Percentiles rank a stretch among this genome's conserved stretches.
phyloP scores from a whole-genome alignment of 768 basidiomycete species.

The Phanerochaete carnosa region DNA sequence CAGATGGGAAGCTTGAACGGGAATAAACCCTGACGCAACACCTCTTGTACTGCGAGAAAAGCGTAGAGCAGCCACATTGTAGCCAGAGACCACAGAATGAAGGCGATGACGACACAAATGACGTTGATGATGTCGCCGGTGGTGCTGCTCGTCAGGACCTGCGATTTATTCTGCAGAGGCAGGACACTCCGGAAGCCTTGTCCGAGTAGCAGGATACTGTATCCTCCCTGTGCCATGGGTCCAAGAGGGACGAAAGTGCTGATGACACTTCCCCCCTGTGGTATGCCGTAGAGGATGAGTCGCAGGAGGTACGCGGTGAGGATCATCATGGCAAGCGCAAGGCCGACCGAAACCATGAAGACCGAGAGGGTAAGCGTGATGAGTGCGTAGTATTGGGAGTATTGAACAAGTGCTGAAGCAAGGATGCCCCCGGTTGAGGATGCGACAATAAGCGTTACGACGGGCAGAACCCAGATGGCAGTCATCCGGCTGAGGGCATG shows the following conservation, averaged over 20 bases:
- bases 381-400: constrained; percentile 47
- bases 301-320: constrained; percentile 62
- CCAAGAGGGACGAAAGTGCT: constrained; percentile 74
- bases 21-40: constrained; percentile 37
- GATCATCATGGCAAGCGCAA: constrained; percentile 62
- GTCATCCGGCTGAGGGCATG: constrained; percentile 58
- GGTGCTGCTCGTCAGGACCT: constrained; percentile 31
- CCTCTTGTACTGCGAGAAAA: constrained; percentile 44
- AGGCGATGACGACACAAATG: constrained; percentile 44
- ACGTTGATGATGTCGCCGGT: constrained; percentile 42
- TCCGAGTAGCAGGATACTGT: constrained; percentile 53
- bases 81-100: constrained; percentile 59
- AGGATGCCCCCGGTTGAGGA: constrained; percentile 65
- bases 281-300: constrained; percentile 53
- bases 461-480: constrained; percentile 69
- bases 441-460: constrained; percentile 70
- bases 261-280: constrained; percentile 44
- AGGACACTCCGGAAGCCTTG: constrained; percentile 39
- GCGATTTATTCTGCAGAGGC: constrained; percentile 32
- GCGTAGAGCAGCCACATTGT: constrained; percentile 63
- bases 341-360: constrained; percentile 53
- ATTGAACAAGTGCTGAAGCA: constrained; percentile 42
- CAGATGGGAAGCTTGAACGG: constrained; percentile 59
- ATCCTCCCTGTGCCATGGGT: constrained; percentile 67
- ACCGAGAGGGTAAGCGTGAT: constrained; percentile 51